Evolutionary conservation across 768 basidiomycete species (phyloP), one percentile per base, ranked within the genome.

Genomic region (Galerina marginata): DNA sequence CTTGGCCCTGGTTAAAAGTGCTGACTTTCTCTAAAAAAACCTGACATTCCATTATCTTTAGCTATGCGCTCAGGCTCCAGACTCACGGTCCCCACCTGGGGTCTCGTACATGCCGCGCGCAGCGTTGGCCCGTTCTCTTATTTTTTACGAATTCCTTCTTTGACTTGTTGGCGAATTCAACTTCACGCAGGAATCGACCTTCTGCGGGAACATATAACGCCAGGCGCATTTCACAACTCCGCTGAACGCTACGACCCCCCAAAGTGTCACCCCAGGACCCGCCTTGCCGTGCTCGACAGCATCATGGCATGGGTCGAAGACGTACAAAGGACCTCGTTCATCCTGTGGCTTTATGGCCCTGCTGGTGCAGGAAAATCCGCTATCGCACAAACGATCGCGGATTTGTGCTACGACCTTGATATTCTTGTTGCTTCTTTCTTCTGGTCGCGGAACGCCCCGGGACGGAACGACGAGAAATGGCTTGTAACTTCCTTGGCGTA

Each of bases 281-380:
- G 58, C 14, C 48, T 38, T 9, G 40, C 53, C 15, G 46, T 65
- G 10, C 11, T 56, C 5, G 29, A 52, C 4, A 48, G 57, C 38
- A 50, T 64, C 20, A 39, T 60, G 49, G 55, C 50, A 14, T 63
- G 62, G 62, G 45, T 64, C 23, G 48, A 10, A 25, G 49, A 48
- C 10, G 16, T 3, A 2, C 11, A 40, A 7, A 37, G 44, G 38
- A 3, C 33, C 20, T 47, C 39, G 15, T 38, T 52, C 9, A 26
- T 67, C 25, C 54, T 66, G 42, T 68, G 65, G 67, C 36, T 68
- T 0, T 57, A 53, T 16, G 67, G 65, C 4, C 61, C 65, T 2
- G 63, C 67, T 9, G 67, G 67, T 3, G 51, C 65, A 0, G 67
- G 67, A 4, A 68, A 68, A 50, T 66, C 67, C 0, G 63, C 65